Conservation (phyloP, 2,329 filamentous ascomycete species). For the Macrophomina pseudophaseolina region DNA sequence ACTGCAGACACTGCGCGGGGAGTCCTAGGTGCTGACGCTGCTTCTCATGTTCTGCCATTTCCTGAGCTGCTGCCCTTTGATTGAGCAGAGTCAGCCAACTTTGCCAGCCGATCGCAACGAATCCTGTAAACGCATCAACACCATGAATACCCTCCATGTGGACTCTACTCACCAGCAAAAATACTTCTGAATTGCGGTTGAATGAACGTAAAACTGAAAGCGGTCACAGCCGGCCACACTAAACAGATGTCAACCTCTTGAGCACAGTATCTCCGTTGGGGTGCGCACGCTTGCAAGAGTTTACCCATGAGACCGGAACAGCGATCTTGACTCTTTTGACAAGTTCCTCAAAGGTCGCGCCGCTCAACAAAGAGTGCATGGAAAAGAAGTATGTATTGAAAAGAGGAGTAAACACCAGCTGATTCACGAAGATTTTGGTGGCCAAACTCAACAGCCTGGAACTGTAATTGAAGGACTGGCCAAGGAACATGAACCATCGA, state of each 20-base stretch:
- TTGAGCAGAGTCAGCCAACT: slow-evolving; percentile 86
- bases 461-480: slow-evolving; percentile 80
- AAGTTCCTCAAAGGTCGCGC: slow-evolving; percentile 67
- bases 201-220: slow-evolving; percentile 85
- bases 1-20: neutral
- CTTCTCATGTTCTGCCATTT: slow-evolving; percentile 38
- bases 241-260: neutral
- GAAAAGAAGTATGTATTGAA: slow-evolving; percentile 60
- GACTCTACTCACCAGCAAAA: slow-evolving; percentile 62
- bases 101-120: slow-evolving; percentile 88
- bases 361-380: slow-evolving; percentile 57
- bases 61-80: slow-evolving; percentile 68
- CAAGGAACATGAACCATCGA: slow-evolving; percentile 82
- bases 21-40: neutral
- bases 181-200: slow-evolving; percentile 78
- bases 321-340: slow-evolving; percentile 74
- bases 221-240: slow-evolving; percentile 85
- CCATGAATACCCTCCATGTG: neutral
- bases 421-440: slow-evolving; percentile 81
- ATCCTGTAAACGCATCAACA: slow-evolving; percentile 41
- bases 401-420: slow-evolving; percentile 76
- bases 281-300: slow-evolving; percentile 68
- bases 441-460: slow-evolving; percentile 73
- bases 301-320: slow-evolving; percentile 76
- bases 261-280: no score